phyloP scores from a whole-genome alignment of 1,284 basidiomycete species.

The Trametes sp. region DNA sequence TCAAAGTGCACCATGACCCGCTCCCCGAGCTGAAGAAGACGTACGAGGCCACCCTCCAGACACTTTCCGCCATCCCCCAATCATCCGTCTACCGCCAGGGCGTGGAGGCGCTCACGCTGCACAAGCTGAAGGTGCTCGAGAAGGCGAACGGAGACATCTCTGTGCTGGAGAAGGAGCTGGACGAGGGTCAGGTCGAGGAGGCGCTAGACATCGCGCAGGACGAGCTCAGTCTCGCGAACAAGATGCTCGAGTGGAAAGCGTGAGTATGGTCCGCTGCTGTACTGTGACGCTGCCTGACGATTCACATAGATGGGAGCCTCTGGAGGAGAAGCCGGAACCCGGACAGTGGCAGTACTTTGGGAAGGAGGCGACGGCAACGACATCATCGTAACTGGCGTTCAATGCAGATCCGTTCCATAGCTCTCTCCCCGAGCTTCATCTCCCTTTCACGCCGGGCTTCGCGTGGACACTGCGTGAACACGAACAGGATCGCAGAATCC shows the following conservation, averaged over 20 bases:
- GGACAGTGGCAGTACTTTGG: conserved; percentile 91
- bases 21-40: conserved; percentile 79
- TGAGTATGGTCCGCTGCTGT: conserved; percentile 59
- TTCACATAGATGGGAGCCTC: conserved; percentile 79
- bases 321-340: conserved; percentile 80
- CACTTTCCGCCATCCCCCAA: conserved; percentile 77
- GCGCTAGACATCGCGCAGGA: conserved; percentile 85
- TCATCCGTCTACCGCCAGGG: conserved; percentile 92
- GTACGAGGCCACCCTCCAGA: conserved; percentile 82
- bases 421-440: background rate
- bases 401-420: conserved; percentile 5
- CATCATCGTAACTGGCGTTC: conserved; percentile 33
- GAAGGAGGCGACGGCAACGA: conserved; percentile 52
- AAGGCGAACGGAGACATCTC: conserved; percentile 70
- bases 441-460: too few species aligned
- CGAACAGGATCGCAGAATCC: too few species aligned
- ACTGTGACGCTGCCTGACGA: background rate
- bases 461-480: too few species aligned
- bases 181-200: conserved; percentile 86
- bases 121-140: conserved; percentile 81
- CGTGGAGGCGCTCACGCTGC: conserved; percentile 86
- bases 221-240: conserved; percentile 80
- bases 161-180: conserved; percentile 75
- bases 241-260: conserved; percentile 97
- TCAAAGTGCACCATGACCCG: conserved; percentile 79